Evolutionary conservation across 2,329 filamentous ascomycete genomes (phyloP), one percentile per base, ranked within the genome.

Genomic region (Seiridium cupressi): DNA sequence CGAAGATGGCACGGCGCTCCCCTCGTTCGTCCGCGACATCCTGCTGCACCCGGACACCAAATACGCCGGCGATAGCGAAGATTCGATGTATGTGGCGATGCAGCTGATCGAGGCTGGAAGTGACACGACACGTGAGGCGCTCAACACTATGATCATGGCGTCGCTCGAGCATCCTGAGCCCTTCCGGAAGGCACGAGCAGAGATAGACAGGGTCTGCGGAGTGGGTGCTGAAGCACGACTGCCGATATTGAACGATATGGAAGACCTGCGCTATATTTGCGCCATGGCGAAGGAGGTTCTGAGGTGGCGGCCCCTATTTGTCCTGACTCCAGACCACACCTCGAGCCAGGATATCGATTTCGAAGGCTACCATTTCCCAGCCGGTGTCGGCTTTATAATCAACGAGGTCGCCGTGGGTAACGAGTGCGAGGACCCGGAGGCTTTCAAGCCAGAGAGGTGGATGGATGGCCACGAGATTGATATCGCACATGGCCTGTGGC

Each of bases 91-190:
- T 18, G 53, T 55, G 7, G 53, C 53, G 1, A 55, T 55, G 38
- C 53, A 55, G 53, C 53, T 55, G 7, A 44, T 55, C 13, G 53
- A 55, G 35, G 53, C 53, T 4, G 53, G 53, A 32, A 55, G 53
- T n/a, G 53, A 55, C 18, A 55, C 53, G 11, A 55, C 53, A n/a
- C 53, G 38, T 13, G 42, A 55, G 18, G 53, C 53, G 2, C 53
- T 55, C 26, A 55, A 55, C 18, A 55, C 44, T 38, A 55, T 55
- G 53, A 35, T 55, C n/a, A 55, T 55, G 53, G 53, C 53, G 9
- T 9, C 38, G 3, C 35, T 55, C 18, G 53, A 55, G n/a, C 18
- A 42, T 13, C 53, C 53, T 9, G 38, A 46, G 26, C 36, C 53
- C 36, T 55, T 55, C 35, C 36, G 26, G 7, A 55, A 55, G 38